A percentile compares a stretch with the other conserved stretches of the same genome.
These are phyloP conservation scores for Lipomyces lipofer DNA, from an alignment of 805 yeast genomes.

Conservation along the genomic window DNA sequence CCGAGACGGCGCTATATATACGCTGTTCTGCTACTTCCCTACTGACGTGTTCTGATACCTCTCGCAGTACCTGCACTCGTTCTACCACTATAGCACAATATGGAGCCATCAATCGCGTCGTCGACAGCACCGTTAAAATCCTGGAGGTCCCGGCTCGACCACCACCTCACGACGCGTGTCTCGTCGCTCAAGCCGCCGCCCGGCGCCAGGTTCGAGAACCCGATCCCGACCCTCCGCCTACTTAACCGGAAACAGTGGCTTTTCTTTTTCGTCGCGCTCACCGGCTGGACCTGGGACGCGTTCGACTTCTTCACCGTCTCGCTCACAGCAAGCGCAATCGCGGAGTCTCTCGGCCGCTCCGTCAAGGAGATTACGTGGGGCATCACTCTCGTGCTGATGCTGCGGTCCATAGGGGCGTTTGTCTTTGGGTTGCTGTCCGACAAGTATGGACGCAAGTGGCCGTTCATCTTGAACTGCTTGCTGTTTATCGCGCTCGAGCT, in stretches of 20 bases:
- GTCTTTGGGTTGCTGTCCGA: conserved; percentile 65
- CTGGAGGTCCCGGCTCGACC: conserved; percentile 24
- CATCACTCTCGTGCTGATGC: conserved; percentile 67
- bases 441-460: conserved; percentile 66
- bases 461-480: conserved; percentile 54
- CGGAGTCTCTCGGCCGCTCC: conserved; percentile 48
- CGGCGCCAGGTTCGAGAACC: conserved; percentile 46
- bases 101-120: too few species aligned
- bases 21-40: too few species aligned
- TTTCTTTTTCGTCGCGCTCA: conserved; percentile 58
- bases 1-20: too few species aligned
- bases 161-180: conserved; percentile 39
- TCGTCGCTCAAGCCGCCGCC: conserved; percentile 38
- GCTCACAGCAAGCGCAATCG: conserved; percentile 54
- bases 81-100: too few species aligned
- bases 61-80: too few species aligned
- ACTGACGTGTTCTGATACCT: too few species aligned
- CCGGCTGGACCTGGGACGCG: conserved; percentile 73
- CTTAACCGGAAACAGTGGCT: conserved; percentile 60
- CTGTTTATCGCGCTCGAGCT: conserved; percentile 59
- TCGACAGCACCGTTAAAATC: too few species aligned
- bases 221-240: conserved; percentile 55
- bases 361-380: conserved; percentile 68
- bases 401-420: conserved; percentile 70
- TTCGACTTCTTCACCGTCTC: conserved; percentile 69